Conservation (phyloP, 495 filamentous ascomycete genomes). For the Annulohypoxylon bovei region DNA sequence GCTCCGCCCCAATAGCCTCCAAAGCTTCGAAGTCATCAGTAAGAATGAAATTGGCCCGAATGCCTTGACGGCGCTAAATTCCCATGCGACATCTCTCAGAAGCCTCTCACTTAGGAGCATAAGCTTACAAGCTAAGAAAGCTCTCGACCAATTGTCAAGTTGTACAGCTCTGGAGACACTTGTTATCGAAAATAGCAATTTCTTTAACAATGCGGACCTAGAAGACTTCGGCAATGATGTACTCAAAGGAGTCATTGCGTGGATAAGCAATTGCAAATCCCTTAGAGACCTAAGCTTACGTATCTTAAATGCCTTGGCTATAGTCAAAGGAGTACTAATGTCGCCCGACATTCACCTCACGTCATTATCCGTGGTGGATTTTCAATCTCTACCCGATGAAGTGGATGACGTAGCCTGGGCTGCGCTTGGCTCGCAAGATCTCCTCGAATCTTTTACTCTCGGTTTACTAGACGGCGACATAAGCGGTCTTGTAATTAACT, state of each 20-base stretch:
- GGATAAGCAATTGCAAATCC: slow-evolving; percentile 65
- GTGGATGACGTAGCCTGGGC: slow-evolving; percentile 15
- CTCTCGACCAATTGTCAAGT: slow-evolving; percentile 58
- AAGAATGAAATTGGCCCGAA: slow-evolving; percentile 60
- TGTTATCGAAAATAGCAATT: slow-evolving; percentile 52
- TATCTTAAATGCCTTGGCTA: slow-evolving; percentile 59
- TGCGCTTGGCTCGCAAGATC: slow-evolving; percentile 41
- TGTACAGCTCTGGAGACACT: slow-evolving; percentile 65
- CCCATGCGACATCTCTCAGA: slow-evolving; percentile 66
- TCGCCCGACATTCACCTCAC: slow-evolving; percentile 42
- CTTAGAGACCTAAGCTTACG: slow-evolving; percentile 63
- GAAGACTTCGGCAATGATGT: slow-evolving; percentile 58
- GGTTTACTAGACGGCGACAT: slow-evolving; percentile 52
- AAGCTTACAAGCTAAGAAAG: slow-evolving; percentile 55
- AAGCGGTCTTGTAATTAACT: slow-evolving; percentile 56
- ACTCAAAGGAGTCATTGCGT: slow-evolving; percentile 62
- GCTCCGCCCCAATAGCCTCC: slow-evolving; percentile 66
- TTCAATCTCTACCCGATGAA: slow-evolving; percentile 8
- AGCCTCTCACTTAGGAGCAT: slow-evolving; percentile 65
- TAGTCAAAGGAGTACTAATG: slow-evolving; percentile 64
- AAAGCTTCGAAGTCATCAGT: slow-evolving; percentile 67
- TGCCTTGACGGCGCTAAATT: slow-evolving; percentile 66
- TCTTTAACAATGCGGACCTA: slow-evolving; percentile 49
- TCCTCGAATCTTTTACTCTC: slow-evolving; percentile 50
- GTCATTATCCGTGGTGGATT: slow-evolving; percentile 39